These are phyloP conservation scores for Calonectria pseudoreteaudii DNA, from an alignment of 2,329 filamentous ascomycete genomes.

Conservation along the genomic window DNA sequence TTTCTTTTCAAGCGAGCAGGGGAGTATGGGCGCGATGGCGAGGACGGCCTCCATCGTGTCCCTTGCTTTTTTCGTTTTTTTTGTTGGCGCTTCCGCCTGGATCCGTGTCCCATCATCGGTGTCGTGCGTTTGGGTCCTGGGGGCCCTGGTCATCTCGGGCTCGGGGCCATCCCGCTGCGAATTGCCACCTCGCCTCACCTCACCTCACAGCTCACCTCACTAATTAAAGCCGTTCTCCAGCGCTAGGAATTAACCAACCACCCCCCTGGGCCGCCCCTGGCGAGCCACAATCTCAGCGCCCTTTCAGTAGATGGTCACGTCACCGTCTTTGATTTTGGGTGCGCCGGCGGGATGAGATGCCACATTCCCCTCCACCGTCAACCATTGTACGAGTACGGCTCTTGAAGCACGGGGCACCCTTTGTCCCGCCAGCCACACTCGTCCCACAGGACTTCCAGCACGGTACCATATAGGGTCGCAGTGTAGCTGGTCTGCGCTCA, in stretches of 20 bases:
- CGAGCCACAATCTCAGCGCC: background rate
- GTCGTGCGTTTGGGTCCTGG: background rate
- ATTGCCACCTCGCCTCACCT: slow-evolving; percentile 10
- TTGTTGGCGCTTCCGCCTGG: background rate
- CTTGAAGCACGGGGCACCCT: background rate
- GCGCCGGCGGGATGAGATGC: background rate
- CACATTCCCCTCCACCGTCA: background rate
- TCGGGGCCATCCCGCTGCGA: background rate
- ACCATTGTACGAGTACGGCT: slow-evolving; percentile 5
- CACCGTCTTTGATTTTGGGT: background rate
- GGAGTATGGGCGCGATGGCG: background rate
- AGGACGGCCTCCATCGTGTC: background rate
- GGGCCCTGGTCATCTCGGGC: slow-evolving; percentile 1
- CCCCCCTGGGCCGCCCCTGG: background rate
- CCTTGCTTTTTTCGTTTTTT: background rate
- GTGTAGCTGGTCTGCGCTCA: background rate
- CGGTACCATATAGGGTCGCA: background rate
- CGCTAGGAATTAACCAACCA: slow-evolving; percentile 1
- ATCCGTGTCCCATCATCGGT: slow-evolving; percentile 13
- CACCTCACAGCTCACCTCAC: slow-evolving; percentile 5
- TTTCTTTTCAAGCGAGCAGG: slow-evolving; percentile 7
- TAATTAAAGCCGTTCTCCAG: slow-evolving; percentile 4
- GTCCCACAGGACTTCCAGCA: background rate
- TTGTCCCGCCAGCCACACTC: background rate
- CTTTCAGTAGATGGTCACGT: background rate